Base-by-base conservation (phyloP, 1,284 basidiomycete genomes). In the Amylostereum areolatum region DNA sequence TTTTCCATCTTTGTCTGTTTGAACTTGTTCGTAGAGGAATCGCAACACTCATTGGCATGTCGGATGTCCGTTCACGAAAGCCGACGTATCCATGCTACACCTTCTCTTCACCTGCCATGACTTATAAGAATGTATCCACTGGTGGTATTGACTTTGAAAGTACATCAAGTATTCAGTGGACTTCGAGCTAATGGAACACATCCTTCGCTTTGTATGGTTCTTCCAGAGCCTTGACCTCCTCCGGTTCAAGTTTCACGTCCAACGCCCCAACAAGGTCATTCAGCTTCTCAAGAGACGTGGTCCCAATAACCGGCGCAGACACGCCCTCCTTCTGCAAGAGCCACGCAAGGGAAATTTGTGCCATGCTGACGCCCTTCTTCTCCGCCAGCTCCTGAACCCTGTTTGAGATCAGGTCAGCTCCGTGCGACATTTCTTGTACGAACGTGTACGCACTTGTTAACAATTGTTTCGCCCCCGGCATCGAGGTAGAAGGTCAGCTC, bases 271-370 rank as follows among this genome's bases (percentile, higher is more conserved):
- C n/a, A n/a, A 65, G 46, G 43, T 67, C 63, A 48, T 63, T 51
- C 4, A 69, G 55, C 47, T 66, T 66, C 35, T 61, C 49, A 31
- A 66, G 48, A 41, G 53, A 66, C n/a, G 64, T 67, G 5, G 65
- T 62, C 27, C 70, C 70, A n/a, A 71, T 60, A 48, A 71, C 66
- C 24, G 69, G 69, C 32, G 66, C 67, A 27, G 62, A 54, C 1
- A 69, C 60, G 55, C 58, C 47, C 24, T 56, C 52, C 46, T 66
- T 68, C 9, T 57, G 46, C 10, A 63, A 12, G 6, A 59, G 47
- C 70, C 70, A 73, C 0, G 68, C 65, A 28, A 66, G 52, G 1
- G 69, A 53, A 30, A 72, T 54, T 47, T 71, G 67, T 5, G 62
- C 61, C 70, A 72, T 72, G 50, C 62, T 65, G 25, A 61, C 56